Percentiles rank a stretch among this genome's conserved stretches.
phyloP scores from a whole-genome alignment of 2,329 filamentous ascomycete species.

The Phyllosticta ampelicida region DNA sequence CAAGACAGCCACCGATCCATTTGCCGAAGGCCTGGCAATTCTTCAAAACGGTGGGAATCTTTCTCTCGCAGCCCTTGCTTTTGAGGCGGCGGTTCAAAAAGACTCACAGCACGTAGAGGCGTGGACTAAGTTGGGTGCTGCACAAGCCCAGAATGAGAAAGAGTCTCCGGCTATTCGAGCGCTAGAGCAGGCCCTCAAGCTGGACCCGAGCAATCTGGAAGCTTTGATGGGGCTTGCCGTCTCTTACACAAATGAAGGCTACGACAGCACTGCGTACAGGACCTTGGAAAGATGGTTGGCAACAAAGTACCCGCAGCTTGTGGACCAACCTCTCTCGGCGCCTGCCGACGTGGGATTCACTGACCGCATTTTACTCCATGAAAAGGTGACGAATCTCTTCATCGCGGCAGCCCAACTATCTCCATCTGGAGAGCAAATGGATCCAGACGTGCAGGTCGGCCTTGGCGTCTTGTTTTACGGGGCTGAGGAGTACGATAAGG shows the following conservation, averaged over 20 bases:
- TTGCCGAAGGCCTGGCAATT: slow-evolving; percentile 85
- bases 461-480: slow-evolving; percentile 96
- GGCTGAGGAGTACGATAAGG: slow-evolving; percentile 95
- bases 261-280: slow-evolving; percentile 91
- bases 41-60: slow-evolving; percentile 91
- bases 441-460: slow-evolving; percentile 95
- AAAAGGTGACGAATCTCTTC: slow-evolving; percentile 82
- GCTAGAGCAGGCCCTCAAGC: slow-evolving; percentile 77
- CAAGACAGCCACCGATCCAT: slow-evolving; percentile 68
- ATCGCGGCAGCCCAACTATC: slow-evolving; percentile 87
- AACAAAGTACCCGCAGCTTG: slow-evolving; percentile 82
- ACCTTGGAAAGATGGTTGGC: slow-evolving; percentile 94
- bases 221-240: slow-evolving; percentile 93
- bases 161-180: slow-evolving; percentile 92
- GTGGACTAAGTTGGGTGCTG: slow-evolving; percentile 84
- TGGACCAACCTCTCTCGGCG: slow-evolving; percentile 55
- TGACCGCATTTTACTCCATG: slow-evolving; percentile 78
- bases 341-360: slow-evolving; percentile 87
- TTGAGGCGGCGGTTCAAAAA: slow-evolving; percentile 90
- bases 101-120: slow-evolving; percentile 79
- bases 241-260: slow-evolving; percentile 97
- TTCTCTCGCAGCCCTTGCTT: slow-evolving; percentile 83
- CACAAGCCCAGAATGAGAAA: slow-evolving; percentile 97
- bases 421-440: slow-evolving; percentile 88
- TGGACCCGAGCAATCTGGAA: slow-evolving; percentile 76